Evolutionary conservation across 140 eudicot species (phyloP).

Genomic region (Senecio squalidus): DNA sequence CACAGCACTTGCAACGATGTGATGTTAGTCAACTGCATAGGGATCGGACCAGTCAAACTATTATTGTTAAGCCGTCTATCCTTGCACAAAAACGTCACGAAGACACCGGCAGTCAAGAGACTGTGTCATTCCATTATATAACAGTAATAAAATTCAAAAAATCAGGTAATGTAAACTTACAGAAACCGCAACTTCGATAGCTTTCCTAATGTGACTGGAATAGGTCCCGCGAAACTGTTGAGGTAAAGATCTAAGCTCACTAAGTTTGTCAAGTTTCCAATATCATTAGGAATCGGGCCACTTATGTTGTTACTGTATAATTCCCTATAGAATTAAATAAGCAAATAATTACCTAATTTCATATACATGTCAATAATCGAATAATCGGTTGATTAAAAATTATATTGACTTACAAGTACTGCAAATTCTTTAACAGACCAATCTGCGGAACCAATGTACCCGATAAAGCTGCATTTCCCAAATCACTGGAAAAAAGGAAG

Average conservation of each 20-base stretch:
- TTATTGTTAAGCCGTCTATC: conserved; percentile 89
- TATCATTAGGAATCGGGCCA: conserved; percentile 81
- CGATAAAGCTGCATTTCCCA: conserved; percentile 95
- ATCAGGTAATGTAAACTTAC: conserved; percentile 37
- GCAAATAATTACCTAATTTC: too few species aligned
- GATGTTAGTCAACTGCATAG: conserved; percentile 77
- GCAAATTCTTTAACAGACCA: conserved; percentile 83
- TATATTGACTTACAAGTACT: conserved; percentile 66
- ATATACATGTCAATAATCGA: background rate
- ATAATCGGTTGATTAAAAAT: background rate
- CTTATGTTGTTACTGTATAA: conserved; percentile 83
- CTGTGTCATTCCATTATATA: background rate
- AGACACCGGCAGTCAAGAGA: background rate
- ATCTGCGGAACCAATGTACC: conserved; percentile 86
- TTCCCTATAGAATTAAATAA: conserved; percentile 47
- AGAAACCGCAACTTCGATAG: conserved; percentile 77
- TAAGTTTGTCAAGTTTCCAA: conserved; percentile 85
- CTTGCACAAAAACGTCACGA: conserved; percentile 42
- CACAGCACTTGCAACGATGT: conserved; percentile 81
- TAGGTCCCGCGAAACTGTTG: conserved; percentile 79
- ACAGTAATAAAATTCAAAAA: background rate
- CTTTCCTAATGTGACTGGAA: conserved; percentile 79
- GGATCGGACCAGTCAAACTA: conserved; percentile 77
- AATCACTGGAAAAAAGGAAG: conserved; percentile 51
- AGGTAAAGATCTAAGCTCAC: conserved; percentile 96